Evolutionary conservation across 495 filamentous ascomycete species (phyloP).

Genomic region (Aspergillus nidulans): DNA sequence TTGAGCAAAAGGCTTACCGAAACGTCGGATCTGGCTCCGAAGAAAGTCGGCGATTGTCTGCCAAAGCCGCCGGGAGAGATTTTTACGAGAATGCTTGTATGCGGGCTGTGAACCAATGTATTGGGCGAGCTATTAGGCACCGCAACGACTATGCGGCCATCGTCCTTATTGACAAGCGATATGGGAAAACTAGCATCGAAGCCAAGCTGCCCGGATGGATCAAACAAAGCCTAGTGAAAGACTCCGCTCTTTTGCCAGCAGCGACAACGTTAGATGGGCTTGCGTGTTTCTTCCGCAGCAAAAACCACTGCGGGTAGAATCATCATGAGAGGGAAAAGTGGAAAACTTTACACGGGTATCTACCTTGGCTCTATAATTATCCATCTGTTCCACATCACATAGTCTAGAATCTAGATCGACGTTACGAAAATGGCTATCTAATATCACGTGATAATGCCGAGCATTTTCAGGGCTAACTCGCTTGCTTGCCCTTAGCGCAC

Average conservation of each 20-base stretch:
- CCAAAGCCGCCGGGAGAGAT: conserved; percentile 67
- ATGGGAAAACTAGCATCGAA: conserved; percentile 61
- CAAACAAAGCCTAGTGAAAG: conserved; percentile 37
- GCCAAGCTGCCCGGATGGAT: conserved; percentile 90
- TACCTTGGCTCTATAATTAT: too few relatives aligned
- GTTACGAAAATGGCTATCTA: too few relatives aligned
- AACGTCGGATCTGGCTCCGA: conserved; percentile 35
- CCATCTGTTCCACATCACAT: too few relatives aligned
- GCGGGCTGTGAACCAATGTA: conserved; percentile 94
- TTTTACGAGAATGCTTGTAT: conserved; percentile 97
- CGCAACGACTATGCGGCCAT: conserved; percentile 86
- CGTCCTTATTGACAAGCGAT: conserved; percentile 76
- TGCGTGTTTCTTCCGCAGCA: conserved; percentile 32
- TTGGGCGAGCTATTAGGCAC: conserved; percentile 89
- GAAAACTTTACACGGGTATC: too few relatives aligned
- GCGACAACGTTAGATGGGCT: conserved; percentile 28
- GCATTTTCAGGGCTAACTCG: conserved; percentile 17
- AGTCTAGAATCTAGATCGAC: too few relatives aligned
- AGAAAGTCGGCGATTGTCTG: conserved; percentile 26
- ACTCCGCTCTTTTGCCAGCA: conserved; percentile 22
- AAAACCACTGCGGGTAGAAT: too few relatives aligned
- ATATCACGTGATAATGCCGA: conserved; percentile 19
- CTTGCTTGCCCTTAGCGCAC: conserved; percentile 37
- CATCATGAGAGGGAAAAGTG: too few relatives aligned
- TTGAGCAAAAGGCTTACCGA: conserved; percentile 61